phyloP scores from a whole-genome alignment of 768 basidiomycete genomes.

The Suillus ampliporus region DNA sequence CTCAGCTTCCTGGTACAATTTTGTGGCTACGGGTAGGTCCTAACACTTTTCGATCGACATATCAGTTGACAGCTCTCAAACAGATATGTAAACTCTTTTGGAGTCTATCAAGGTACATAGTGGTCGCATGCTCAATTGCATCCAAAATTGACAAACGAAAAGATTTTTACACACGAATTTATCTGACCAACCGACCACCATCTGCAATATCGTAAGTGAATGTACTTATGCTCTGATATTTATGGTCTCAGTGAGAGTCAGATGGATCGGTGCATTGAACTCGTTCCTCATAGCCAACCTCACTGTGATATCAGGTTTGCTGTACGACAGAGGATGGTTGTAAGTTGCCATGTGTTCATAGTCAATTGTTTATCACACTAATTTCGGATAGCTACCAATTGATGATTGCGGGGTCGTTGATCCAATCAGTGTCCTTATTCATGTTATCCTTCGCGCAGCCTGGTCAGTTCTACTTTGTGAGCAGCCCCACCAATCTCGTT shows the following conservation, averaged over 20 bases:
- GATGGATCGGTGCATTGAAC: slow-evolving; percentile 50
- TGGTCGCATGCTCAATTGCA: not conserved
- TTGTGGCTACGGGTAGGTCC: slow-evolving; percentile 32
- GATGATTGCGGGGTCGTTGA: slow-evolving; percentile 20
- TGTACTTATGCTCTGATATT: slow-evolving; percentile 28
- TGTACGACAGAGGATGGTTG: slow-evolving; percentile 54
- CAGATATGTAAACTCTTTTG: slow-evolving; percentile 35
- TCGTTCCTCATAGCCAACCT: slow-evolving; percentile 42
- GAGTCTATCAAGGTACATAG: slow-evolving; percentile 38
- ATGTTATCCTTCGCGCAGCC: slow-evolving; percentile 33
- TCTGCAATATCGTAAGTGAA: slow-evolving; percentile 36
- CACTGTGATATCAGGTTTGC: slow-evolving; percentile 46
- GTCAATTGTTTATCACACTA: slow-evolving; percentile 32
- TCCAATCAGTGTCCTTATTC: slow-evolving; percentile 29
- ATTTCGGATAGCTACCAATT: slow-evolving; percentile 3
- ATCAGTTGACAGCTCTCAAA: not conserved
- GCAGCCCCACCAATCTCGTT: not conserved
- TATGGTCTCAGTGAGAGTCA: slow-evolving; percentile 17
- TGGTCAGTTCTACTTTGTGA: slow-evolving; percentile 33
- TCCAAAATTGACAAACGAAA: slow-evolving; percentile 13
- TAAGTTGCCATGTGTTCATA: slow-evolving; percentile 17
- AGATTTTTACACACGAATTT: slow-evolving; percentile 41
- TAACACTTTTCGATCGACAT: not conserved
- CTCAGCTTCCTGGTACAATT: slow-evolving; percentile 32
- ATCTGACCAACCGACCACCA: slow-evolving; percentile 32